Conservation (phyloP, 306 rosid genomes). For the Quercus dentata region DNA sequence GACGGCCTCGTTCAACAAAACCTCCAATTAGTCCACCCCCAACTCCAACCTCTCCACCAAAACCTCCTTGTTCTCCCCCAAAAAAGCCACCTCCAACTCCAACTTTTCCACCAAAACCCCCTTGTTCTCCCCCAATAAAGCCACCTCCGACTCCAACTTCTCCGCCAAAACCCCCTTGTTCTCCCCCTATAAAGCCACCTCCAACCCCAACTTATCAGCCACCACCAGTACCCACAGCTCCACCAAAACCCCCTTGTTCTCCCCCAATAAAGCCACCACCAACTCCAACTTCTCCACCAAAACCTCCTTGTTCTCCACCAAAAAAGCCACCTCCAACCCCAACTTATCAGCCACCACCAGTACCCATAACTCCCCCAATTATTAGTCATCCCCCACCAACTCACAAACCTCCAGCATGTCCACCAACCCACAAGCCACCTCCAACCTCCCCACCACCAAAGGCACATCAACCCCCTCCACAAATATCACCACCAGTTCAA, state of each 20-base stretch:
- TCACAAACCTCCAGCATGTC: background rate
- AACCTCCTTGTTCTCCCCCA: background rate
- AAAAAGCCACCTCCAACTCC: background rate
- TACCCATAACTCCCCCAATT: no score
- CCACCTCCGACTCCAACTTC: background rate
- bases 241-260: no score
- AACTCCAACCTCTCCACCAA: background rate
- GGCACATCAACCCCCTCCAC: no score
- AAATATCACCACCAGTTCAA: no score
- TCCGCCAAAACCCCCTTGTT: background rate
- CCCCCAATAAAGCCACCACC: no score
- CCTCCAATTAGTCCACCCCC: background rate
- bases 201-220: background rate
- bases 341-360: background rate
- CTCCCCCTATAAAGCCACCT: background rate
- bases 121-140: background rate
- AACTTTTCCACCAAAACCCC: background rate
- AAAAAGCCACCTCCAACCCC: background rate
- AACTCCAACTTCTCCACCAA: background rate
- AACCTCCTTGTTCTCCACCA: no score
- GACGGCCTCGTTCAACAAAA: conserved; percentile 15
- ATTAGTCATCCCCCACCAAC: background rate
- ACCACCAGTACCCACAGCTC: background rate
- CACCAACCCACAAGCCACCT: background rate
- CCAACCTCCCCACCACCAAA: no score